Evolutionary conservation across 352 stramenopile genomes (phyloP), one percentile per base, ranked within the genome.

Genomic region (Globisporangium viniferum): DNA sequence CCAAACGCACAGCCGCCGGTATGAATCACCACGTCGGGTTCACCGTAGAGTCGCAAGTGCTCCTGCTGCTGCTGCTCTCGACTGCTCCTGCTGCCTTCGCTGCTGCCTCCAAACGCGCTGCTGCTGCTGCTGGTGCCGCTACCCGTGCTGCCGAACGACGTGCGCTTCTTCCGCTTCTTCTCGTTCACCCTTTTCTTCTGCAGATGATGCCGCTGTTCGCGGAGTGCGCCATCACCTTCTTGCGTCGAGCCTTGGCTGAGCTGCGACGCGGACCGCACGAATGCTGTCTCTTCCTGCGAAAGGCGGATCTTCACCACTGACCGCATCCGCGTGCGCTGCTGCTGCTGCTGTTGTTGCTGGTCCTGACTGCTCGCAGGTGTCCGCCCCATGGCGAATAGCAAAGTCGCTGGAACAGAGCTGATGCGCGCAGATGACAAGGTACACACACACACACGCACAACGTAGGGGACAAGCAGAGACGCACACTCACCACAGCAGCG

Each of bases 11-110:
- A 93, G 31, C 66, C 68, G 29, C 82, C 71, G 0, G 81, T 72
- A 60, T 90, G 81, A 18, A 93, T 60, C 44, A 85, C 59, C 8
- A 85, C 62, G 64, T 92, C 81, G 15, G 74, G 62, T 3, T 59
- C 51, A 2, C 62, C 62, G 6, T 62, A 55, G 18, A 24, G 24
- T 31, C 33, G 35, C 8, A 48, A 12, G 35, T 22, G 51, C 39
- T 49, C 31, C 18, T 61, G 62, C 39, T 48, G 62, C 39, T 48
- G 44, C 33, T 35, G 20, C 48, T 31, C 15, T 27, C 39, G 8
- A 15, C 22, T n/a, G 12, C 27, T 39, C 7, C 8, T 35, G 44
- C 39, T 41, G 46, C 22, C 12, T 35, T 35, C 39, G 35, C 10
- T 46, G 35, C 56, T 64, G 2, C 55, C 55, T 12, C 29, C 56